Base-by-base conservation (phyloP, 2,329 filamentous ascomycete genomes). In the Ceratocystis cacaofunesta region DNA sequence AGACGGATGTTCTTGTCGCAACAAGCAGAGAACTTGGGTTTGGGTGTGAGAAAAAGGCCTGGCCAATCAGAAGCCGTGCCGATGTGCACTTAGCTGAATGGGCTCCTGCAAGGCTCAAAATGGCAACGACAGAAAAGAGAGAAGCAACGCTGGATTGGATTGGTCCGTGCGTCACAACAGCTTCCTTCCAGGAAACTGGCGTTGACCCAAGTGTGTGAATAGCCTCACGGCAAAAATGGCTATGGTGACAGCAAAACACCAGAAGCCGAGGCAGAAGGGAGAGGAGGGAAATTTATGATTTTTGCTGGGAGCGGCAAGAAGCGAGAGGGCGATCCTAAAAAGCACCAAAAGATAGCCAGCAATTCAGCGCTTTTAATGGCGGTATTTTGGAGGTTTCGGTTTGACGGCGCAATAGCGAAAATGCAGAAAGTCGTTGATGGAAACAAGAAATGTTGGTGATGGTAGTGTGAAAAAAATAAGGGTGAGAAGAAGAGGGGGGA, bases 91-190 rank as follows among this genome's bases (percentile, higher is more conserved):
- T 63, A 64, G 61, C 55, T 66, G 52, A 64, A 66, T 28, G 22
- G 36, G 55, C 65, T 63, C 50, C 65, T 64, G 52, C 65, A 66
- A 64, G 65, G 61, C 65, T 66, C 65, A 66, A 66, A 66, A 66
- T 64, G 62, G 66, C 58, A 65, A 63, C 50, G 65, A 25, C 63
- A 62, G 65, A 65, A 65, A 64, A 61, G 57, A 61, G 32, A 50
- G 50, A 64, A 30, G 60, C 46, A 65, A 67, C 60, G 62, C 50
- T 65, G 61, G 28, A 55, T 17, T 19, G 25, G 55, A 36, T 58
- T 63, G 63, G 66, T 65, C 63, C 61, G 66, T 67, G 66, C 66
- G 61, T 63, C 58, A 65, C 66, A 67, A 65, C 66, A 60, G 60
- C 66, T 63, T 67, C 66, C 66, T 67, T 65, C 66, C 41, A 63